A percentile compares a stretch with the other conserved stretches of the same genome.
phyloP scores from a whole-genome alignment of 2,329 filamentous ascomycete genomes.

The Seiridium cupressi region DNA sequence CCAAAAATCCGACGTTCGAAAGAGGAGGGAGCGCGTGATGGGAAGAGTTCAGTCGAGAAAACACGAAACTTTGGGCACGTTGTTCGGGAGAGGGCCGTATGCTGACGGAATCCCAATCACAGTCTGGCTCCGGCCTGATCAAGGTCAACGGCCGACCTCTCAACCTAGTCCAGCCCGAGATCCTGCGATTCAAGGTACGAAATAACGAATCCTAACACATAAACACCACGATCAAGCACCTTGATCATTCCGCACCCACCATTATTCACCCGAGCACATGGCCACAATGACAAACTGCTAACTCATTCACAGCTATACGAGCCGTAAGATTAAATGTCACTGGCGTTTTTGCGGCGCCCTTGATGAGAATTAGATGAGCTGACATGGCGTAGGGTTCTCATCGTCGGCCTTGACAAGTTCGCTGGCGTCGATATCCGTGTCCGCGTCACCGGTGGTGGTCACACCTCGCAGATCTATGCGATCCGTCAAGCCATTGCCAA shows the following conservation, averaged over 20 bases:
- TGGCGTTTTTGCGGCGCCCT: not conserved
- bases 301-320: no score
- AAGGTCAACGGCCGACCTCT: conserved; percentile 99
- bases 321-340: no score
- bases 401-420: conserved; percentile 97
- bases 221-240: not conserved
- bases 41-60: not conserved
- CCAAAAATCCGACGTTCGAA: not conserved
- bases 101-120: conserved; percentile 14
- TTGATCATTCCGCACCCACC: no score
- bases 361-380: not conserved
- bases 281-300: no score
- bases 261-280: no score
- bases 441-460: conserved; percentile 93
- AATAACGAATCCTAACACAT: not conserved
- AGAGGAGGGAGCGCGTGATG: not conserved
- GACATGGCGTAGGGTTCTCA: conserved; percentile 55
- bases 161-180: conserved; percentile 89
- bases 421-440: conserved; percentile 95
- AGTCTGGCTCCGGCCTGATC: conserved; percentile 66
- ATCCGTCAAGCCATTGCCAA: conserved; percentile 99
- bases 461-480: conserved; percentile 90
- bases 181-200: conserved; percentile 93
- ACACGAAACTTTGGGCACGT: no score
- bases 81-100: conserved; percentile 1